Base-by-base conservation (phyloP, 768 basidiomycete genomes). In the Pisolithus microcarpus region DNA sequence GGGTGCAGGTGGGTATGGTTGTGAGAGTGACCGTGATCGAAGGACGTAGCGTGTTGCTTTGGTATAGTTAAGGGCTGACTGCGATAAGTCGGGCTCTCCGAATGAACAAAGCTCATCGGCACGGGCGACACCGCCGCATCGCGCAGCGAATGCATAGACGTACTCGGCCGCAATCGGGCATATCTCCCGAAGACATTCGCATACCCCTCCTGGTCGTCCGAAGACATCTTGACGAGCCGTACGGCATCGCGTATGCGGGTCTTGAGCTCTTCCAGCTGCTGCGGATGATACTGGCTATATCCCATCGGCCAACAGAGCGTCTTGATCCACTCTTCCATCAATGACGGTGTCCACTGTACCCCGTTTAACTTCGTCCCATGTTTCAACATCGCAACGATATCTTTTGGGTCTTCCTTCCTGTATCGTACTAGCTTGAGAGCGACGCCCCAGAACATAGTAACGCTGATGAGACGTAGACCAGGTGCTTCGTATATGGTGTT, bases 391-490 rank as follows among this genome's bases (percentile, higher is more conserved):
- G 82, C 70, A 43, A 79, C 81, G 52, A 86, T 83, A 63, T 87
- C 85, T 1, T 63, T 72, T 1, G 81, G 77, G 62, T 87, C 85
- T 53, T 76, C 73, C 48, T 78, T 77, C 37, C 74, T 67, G 61
- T 83, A 87, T 6, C 85, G 74, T 18, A 84, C 82, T 10, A 87
- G 72, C 61, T 87, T 87, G 57, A 87, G 76, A 3, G 84, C 81
- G 38, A 87, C 77, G 1, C 79, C 77, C 85, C 85, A 87, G 53
- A 79, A 78, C 52, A 84, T 85, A 24, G 81, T 78, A 2, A 87
- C 83, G 53, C 77, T 80, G 59, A 86, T 65, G 45, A 81, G 65
- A 0, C 61, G 61, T 46, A 88, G 73, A 43, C 85, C 84, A 0
- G 67, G 66, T 1, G 79, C 77, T 1, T 68, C 66, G 65, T 75